phyloP scores from a whole-genome alignment of 2,329 filamentous ascomycete species.

The Helotiales sp. region DNA sequence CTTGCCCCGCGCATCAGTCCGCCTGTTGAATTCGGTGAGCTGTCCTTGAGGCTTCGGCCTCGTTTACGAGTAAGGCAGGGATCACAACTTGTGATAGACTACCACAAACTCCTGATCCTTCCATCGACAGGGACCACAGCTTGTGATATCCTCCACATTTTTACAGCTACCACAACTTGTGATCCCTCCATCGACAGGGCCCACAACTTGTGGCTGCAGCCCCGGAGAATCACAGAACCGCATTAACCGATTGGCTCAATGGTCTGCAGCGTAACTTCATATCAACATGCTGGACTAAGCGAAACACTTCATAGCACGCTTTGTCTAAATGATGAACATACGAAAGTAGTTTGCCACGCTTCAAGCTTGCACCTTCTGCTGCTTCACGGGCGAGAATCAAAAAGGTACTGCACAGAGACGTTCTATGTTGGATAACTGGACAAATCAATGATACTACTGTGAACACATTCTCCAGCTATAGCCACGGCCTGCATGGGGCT shows the following conservation, averaged over 20 bases:
- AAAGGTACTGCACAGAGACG: not conserved
- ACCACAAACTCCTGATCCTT: not conserved
- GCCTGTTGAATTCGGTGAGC: constrained; percentile 15
- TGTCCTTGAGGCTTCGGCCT: constrained; percentile 12
- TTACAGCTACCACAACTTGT: not conserved
- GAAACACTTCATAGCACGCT: not conserved
- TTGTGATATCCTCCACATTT: not conserved
- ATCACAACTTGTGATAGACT: not conserved
- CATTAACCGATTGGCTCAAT: no score
- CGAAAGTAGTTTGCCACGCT: not conserved
- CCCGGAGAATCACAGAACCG: not conserved
- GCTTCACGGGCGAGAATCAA: no score
- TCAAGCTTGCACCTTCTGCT: not conserved
- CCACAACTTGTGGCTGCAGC: not conserved
- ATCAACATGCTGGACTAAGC: not conserved
- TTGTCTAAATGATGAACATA: not conserved
- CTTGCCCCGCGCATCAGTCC: constrained; percentile 8
- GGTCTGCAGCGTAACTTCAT: no score
- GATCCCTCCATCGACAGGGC: not conserved
- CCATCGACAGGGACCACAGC: not conserved
- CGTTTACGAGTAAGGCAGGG: not conserved
- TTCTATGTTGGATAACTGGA: not conserved
- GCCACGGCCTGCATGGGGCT: no score
- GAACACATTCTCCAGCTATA: no score
- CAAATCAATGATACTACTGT: not conserved